Evolutionary conservation across 2,329 filamentous ascomycete genomes (phyloP).

Genomic region (Blastomyces emzantsi): DNA sequence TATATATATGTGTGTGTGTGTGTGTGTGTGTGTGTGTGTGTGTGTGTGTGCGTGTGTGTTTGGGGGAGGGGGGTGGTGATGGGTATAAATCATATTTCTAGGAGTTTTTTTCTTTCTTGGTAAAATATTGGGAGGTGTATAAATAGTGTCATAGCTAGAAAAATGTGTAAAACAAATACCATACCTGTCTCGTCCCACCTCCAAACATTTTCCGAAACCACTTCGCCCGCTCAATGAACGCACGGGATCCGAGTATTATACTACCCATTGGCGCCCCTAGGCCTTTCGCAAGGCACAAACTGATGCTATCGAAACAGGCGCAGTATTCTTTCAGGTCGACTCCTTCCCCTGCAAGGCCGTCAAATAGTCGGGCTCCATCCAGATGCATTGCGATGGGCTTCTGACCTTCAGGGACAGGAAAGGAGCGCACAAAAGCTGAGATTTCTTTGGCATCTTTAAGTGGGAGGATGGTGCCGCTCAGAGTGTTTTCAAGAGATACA

Average conservation of each 20-base stretch:
- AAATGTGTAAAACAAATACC: constrained; percentile 11
- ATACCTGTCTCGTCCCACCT: constrained; percentile 26
- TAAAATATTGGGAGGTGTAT: not conserved
- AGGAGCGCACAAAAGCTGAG: constrained; percentile 22
- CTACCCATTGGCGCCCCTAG: constrained; percentile 28
- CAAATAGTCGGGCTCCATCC: constrained; percentile 26
- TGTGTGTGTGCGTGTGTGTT: not conserved
- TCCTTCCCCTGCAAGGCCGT: constrained; percentile 22
- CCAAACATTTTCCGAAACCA: constrained; percentile 28
- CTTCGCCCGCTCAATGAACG: constrained; percentile 24
- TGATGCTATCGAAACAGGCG: constrained; percentile 26
- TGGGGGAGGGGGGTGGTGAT: too few species aligned
- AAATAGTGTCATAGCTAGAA: not conserved
- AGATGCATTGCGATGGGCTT: constrained; percentile 25
- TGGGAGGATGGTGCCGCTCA: constrained; percentile 23
- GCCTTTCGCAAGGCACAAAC: constrained; percentile 28
- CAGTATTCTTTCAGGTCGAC: constrained; percentile 24
- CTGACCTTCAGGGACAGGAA: constrained; percentile 19
- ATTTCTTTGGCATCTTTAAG: constrained; percentile 25
- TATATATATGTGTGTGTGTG: too few species aligned
- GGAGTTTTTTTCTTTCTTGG: not conserved
- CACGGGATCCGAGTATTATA: constrained; percentile 23
- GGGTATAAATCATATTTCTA: not conserved
- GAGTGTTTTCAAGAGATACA: constrained; percentile 25
- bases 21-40: too few species aligned